Conservation (phyloP, 1,139 yeast genomes). For the Blastobotrys ciferrii region DNA sequence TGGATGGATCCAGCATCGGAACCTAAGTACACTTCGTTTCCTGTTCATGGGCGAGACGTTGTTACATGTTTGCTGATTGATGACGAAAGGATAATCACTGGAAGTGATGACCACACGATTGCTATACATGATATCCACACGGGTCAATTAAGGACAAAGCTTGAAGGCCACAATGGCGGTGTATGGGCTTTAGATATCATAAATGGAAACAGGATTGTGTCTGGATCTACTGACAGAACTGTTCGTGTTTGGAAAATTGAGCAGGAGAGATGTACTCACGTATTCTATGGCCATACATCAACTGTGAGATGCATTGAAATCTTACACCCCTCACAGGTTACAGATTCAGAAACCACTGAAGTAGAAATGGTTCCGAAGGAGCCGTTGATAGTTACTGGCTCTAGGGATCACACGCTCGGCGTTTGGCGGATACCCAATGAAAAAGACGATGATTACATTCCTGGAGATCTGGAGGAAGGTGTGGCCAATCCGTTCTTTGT, state of each 20-base stretch:
- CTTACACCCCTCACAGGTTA: slow-evolving; percentile 53
- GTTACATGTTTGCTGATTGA: slow-evolving; percentile 95
- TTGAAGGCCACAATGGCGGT: slow-evolving; percentile 93
- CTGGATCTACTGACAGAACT: slow-evolving; percentile 90
- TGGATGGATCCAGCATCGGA: slow-evolving; percentile 79
- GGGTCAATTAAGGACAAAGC: slow-evolving; percentile 51
- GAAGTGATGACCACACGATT: slow-evolving; percentile 84
- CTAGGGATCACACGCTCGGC: slow-evolving; percentile 84
- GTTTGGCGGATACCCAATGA: slow-evolving; percentile 77
- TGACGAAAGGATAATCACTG: slow-evolving; percentile 86
- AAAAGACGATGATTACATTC: slow-evolving; percentile 22
- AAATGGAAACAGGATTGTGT: slow-evolving; percentile 64
- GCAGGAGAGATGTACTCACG: slow-evolving; percentile 75
- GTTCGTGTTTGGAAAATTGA: slow-evolving; percentile 87
- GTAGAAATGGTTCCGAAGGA: slow-evolving; percentile 60
- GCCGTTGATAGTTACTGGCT: slow-evolving; percentile 78
- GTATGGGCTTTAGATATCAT: slow-evolving; percentile 96
- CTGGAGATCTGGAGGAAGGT: slow-evolving; percentile 1
- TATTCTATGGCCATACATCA: slow-evolving; percentile 86
- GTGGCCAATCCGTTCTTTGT: slow-evolving; percentile 64
- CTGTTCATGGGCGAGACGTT: slow-evolving; percentile 76
- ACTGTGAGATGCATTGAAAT: slow-evolving; percentile 90
- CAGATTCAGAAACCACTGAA: slow-evolving; percentile 44
- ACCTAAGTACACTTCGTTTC: slow-evolving; percentile 68
- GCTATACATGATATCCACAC: slow-evolving; percentile 76